phyloP scores from a whole-genome alignment of 2,329 filamentous ascomycete genomes.

The Fusarium illudens region DNA sequence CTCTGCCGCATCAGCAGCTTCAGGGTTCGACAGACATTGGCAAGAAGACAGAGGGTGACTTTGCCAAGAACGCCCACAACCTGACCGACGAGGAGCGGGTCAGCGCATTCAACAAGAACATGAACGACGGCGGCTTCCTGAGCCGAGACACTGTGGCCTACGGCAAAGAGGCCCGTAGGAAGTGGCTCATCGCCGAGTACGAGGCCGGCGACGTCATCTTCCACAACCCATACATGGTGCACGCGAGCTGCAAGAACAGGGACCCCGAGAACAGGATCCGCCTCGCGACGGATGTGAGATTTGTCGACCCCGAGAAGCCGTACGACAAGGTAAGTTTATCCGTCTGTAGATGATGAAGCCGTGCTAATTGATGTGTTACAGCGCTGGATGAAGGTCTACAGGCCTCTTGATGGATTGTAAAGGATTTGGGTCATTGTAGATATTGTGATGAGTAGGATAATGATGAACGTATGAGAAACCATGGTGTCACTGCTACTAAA shows the following conservation, averaged over 20 bases:
- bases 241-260: constrained; percentile 21
- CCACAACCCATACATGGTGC: constrained; percentile 22
- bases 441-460: not conserved
- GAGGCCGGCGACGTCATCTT: constrained; percentile 24
- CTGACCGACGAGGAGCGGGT: constrained; percentile 15
- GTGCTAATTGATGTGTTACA: not conserved
- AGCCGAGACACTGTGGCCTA: constrained; percentile 20
- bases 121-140: constrained; percentile 22
- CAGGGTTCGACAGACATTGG: constrained; percentile 16
- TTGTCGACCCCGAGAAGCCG: not conserved
- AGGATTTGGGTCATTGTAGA: not conserved
- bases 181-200: constrained; percentile 25
- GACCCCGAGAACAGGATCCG: constrained; percentile 17
- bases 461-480: not conserved
- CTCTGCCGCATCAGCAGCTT: constrained; percentile 18
- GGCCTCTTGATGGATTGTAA: not conserved
- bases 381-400: constrained; percentile 2
- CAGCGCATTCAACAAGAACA: constrained; percentile 25
- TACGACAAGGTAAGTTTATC: not conserved
- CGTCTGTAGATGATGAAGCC: not conserved
- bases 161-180: constrained; percentile 12
- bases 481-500: not conserved
- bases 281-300: constrained; percentile 13
- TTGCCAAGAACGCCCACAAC: constrained; percentile 10
- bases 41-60: constrained; percentile 20